These are phyloP conservation scores for Carex littledalei DNA, from an alignment of 176 grass and related monocot genomes.

Conservation along the genomic window DNA sequence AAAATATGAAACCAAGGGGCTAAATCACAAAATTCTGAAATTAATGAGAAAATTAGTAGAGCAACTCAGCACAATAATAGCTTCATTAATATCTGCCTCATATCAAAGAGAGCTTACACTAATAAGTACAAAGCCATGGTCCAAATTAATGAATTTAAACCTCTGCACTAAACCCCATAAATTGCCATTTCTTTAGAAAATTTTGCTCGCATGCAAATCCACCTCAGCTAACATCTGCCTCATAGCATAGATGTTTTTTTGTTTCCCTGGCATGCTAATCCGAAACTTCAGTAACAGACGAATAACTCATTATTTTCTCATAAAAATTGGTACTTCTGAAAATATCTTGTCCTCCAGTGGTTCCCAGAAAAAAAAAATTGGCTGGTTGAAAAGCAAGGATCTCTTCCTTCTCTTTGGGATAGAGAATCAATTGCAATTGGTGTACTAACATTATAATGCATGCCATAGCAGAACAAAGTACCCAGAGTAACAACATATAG, in stretches of 20 bases:
- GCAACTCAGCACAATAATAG: background rate
- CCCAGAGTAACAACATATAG: background rate
- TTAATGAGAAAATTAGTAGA: background rate
- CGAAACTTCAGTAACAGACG: background rate
- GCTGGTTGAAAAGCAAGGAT: background rate
- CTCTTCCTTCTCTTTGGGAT: conserved; percentile 7
- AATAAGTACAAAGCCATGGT: background rate
- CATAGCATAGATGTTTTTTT: background rate
- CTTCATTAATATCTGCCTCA: background rate
- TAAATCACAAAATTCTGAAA: background rate
- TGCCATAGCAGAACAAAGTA: background rate
- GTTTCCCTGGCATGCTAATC: background rate
- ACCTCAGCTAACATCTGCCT: background rate
- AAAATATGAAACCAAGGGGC: background rate
- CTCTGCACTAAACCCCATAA: background rate
- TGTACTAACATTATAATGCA: background rate
- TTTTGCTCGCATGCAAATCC: background rate
- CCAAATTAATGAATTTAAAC: background rate
- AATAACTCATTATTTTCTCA: background rate
- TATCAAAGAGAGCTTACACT: background rate
- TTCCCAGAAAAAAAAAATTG: no score
- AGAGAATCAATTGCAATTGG: background rate
- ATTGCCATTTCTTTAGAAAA: background rate
- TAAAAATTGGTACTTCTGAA: no score
- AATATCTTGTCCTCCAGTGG: no score